Evolutionary conservation across 176 grass and related monocot species (phyloP).

Genomic region (Juncus inflexus): DNA sequence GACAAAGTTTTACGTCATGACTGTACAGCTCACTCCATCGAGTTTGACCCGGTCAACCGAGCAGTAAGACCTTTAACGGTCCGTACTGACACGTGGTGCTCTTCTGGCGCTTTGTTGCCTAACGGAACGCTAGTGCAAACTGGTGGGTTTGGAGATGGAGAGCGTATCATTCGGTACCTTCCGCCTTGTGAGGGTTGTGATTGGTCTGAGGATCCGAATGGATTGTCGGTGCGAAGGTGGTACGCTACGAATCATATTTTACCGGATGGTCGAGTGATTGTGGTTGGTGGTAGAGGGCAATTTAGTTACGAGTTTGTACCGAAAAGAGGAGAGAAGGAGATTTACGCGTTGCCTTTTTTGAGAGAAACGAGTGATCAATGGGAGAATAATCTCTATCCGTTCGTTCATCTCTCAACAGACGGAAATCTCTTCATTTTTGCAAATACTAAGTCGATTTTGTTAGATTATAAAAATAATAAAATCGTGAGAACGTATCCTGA

Average conservation of each 20-base stretch:
- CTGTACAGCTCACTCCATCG: constrained; percentile 32
- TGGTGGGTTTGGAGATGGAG: constrained; percentile 22
- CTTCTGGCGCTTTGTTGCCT: constrained; percentile 22
- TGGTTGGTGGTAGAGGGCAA: constrained; percentile 27
- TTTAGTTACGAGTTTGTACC: constrained; percentile 41
- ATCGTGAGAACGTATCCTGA: constrained; percentile 24
- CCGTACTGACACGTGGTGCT: constrained; percentile 42
- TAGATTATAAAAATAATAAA: constrained; percentile 29
- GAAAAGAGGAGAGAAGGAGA: background rate
- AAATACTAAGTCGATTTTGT: constrained; percentile 32
- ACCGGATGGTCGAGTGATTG: constrained; percentile 32
- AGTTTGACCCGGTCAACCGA: constrained; percentile 9
- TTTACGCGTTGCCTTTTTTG: constrained; percentile 22
- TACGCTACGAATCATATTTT: constrained; percentile 33
- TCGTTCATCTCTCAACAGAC: constrained; percentile 35
- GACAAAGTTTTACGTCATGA: background rate
- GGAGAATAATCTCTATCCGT: constrained; percentile 42
- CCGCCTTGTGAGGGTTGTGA: constrained; percentile 24
- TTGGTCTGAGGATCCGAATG: constrained; percentile 19
- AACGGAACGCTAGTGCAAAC: constrained; percentile 33
- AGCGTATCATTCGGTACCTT: constrained; percentile 21
- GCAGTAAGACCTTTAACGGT: constrained; percentile 21
- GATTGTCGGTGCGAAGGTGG: constrained; percentile 24
- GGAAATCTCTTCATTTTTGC: constrained; percentile 41
- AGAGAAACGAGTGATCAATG: constrained; percentile 15